Base-by-base conservation (phyloP, 1,139 yeast species). In the Kurtzmaniella quercitrusa region DNA sequence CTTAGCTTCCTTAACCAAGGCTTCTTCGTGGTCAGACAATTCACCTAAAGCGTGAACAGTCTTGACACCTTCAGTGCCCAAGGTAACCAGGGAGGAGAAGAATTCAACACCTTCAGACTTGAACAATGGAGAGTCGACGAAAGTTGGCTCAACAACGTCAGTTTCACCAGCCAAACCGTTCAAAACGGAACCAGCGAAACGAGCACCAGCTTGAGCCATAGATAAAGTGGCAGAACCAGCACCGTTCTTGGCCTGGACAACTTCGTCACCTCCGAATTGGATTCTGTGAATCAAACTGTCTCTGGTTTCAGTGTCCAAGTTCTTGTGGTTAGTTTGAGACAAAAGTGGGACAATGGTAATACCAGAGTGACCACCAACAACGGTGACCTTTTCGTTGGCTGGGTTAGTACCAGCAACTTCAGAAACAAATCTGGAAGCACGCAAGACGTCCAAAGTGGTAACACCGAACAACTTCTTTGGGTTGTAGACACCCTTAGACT, bases 201-300 rank as follows among this genome's bases (percentile, higher is more conserved):
- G 80, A 63, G 82, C 91, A 55, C 94, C 96, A 42, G 97, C 96
- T 64, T 89, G 93, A 42, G 97, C 97, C 97, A 91, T 91, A 45
- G 96, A 87, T 55, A 91, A 75, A 43, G 98, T 91, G 51, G 96
- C 96, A 43, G 96, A 87, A 47, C 97, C 97, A 51, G 85, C 82
- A 60, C 97, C 97, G 63, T 88, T 85, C 75, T 91, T 91, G 57
- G 97, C 97, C 70, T 85, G 76, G 57, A 91, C 97, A 56, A 91
- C 95, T 73, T 91, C 97, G 63, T 91, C 97, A 70, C 97, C 97
- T 63, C 97, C 98, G 63, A 84, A 89, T 72, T 90, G 97, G 62
- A 90, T 89, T 69, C 96, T 83, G 76, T 87, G 79, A 60, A 88
- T 77, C 57, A 90, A 77, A 46, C 81, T 77, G 61, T 82, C 87